Conservation (phyloP, 306 rosid genomes). For the Alnus glutinosa region DNA sequence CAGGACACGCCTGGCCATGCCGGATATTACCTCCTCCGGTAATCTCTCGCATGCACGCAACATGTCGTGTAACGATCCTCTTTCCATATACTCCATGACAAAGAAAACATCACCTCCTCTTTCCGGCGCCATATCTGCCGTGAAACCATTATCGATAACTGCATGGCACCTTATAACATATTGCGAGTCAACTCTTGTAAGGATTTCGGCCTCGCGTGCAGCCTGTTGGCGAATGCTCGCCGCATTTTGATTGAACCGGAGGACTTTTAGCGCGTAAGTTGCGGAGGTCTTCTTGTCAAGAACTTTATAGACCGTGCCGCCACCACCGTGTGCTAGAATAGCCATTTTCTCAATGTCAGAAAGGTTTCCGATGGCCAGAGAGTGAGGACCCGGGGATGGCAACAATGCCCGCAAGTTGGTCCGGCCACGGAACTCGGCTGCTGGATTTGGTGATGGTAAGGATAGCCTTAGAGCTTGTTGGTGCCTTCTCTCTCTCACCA, state of each 20-base stretch:
- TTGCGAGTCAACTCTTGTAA: conserved; percentile 53
- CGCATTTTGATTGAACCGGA: conserved; percentile 33
- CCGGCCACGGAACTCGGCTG: conserved; percentile 15
- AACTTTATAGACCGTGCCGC: conserved; percentile 65
- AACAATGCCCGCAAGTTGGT: conserved; percentile 20
- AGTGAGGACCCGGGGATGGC: conserved; percentile 18
- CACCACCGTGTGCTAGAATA: conserved; percentile 60
- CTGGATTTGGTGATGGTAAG: conserved; percentile 42
- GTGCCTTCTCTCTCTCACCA: conserved; percentile 64
- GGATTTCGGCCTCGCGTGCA: conserved; percentile 56
- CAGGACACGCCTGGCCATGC: conserved; percentile 42
- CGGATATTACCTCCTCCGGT: conserved; percentile 43
- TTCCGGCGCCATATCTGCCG: neutral
- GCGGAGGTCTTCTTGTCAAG: conserved; percentile 42
- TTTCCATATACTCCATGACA: conserved; percentile 66
- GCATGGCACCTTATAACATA: conserved; percentile 54
- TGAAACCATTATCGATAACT: conserved; percentile 35
- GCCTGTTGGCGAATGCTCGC: conserved; percentile 33
- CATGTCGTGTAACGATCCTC: conserved; percentile 59
- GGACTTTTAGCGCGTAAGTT: conserved; percentile 59
- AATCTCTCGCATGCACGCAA: conserved; percentile 34
- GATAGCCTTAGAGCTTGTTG: conserved; percentile 58
- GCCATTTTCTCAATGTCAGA: conserved; percentile 51
- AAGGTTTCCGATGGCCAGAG: conserved; percentile 27
- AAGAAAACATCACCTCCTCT: conserved; percentile 31